These are phyloP conservation scores for Trypanosoma vivax DNA, from an alignment of 208 protist genomes.

Conservation along the genomic window DNA sequence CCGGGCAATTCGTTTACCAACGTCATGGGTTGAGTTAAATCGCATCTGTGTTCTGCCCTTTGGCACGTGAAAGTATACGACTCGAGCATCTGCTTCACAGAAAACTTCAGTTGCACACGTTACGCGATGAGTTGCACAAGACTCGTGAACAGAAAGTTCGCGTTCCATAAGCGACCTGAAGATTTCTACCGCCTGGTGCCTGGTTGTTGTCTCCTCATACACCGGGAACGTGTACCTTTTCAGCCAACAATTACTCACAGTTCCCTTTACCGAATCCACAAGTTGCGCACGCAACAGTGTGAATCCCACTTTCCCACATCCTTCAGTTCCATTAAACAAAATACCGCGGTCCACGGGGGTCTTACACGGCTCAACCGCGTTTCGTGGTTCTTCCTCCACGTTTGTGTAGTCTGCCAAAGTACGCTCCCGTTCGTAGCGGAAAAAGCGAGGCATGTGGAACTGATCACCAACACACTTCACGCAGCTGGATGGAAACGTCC, in stretches of 20 bases:
- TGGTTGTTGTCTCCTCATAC: neutral
- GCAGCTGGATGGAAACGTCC: slow-evolving; percentile 40
- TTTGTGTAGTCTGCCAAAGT: slow-evolving; percentile 54
- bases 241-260: slow-evolving; percentile 52
- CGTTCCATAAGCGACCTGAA: slow-evolving; percentile 31
- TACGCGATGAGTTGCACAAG: slow-evolving; percentile 33
- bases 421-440: slow-evolving; percentile 56
- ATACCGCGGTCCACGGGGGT: slow-evolving; percentile 4
- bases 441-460: slow-evolving; percentile 24
- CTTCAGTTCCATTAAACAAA: neutral
- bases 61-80: slow-evolving; percentile 61
- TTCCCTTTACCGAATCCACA: slow-evolving; percentile 45
- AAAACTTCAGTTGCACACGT: slow-evolving; percentile 49
- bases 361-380: slow-evolving; percentile 35
- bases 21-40: slow-evolving; percentile 52
- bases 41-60: slow-evolving; percentile 58
- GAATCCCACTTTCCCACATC: slow-evolving; percentile 14
- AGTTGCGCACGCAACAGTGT: slow-evolving; percentile 40
- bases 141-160: slow-evolving; percentile 31
- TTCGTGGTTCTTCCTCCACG: slow-evolving; percentile 38
- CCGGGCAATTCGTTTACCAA: slow-evolving; percentile 39
- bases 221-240: slow-evolving; percentile 51
- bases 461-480: slow-evolving; percentile 15
- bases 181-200: neutral
- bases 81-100: slow-evolving; percentile 31